A percentile compares a stretch with the other conserved stretches of the same genome.
phyloP scores from a whole-genome alignment of 169 alveolate species.

The Neospora caninum region DNA sequence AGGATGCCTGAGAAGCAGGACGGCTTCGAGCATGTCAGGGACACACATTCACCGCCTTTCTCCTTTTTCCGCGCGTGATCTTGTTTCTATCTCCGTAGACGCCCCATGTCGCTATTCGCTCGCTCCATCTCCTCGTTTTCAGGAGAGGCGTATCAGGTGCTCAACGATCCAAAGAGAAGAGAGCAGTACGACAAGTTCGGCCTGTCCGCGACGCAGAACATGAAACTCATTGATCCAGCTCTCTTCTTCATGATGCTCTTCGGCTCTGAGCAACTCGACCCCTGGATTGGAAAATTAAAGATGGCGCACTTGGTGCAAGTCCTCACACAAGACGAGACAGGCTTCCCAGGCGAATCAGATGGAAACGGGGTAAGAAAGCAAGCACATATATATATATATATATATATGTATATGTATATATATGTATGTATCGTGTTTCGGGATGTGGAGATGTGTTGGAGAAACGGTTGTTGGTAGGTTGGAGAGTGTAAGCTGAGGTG shows the following conservation, averaged over 20 bases:
- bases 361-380: neutral
- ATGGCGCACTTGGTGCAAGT: slow-evolving; percentile 70
- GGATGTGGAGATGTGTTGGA: too few relatives aligned
- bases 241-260: slow-evolving; percentile 87
- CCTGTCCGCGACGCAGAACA: slow-evolving; percentile 87
- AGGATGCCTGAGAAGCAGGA: too few relatives aligned
- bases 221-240: slow-evolving; percentile 88
- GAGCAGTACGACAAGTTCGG: slow-evolving; percentile 92
- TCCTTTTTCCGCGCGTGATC: too few relatives aligned
- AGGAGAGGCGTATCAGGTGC: slow-evolving; percentile 81
- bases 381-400: too few relatives aligned
- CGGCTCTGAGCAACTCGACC: slow-evolving; percentile 89
- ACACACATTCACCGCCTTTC: too few relatives aligned
- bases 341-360: neutral
- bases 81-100: too few relatives aligned
- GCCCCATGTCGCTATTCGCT: too few relatives aligned
- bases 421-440: too few relatives aligned
- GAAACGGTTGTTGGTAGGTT: too few relatives aligned
- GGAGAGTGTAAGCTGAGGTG: too few relatives aligned
- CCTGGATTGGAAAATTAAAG: slow-evolving; percentile 85
- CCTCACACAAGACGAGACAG: slow-evolving; percentile 26
- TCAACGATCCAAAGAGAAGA: slow-evolving; percentile 93
- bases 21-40: too few relatives aligned
- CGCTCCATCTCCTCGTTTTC: neutral
- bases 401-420: too few relatives aligned